Percentiles rank a stretch among this genome's conserved stretches.
phyloP scores from a whole-genome alignment of 805 yeast species.

The Saturnispora diversa region DNA sequence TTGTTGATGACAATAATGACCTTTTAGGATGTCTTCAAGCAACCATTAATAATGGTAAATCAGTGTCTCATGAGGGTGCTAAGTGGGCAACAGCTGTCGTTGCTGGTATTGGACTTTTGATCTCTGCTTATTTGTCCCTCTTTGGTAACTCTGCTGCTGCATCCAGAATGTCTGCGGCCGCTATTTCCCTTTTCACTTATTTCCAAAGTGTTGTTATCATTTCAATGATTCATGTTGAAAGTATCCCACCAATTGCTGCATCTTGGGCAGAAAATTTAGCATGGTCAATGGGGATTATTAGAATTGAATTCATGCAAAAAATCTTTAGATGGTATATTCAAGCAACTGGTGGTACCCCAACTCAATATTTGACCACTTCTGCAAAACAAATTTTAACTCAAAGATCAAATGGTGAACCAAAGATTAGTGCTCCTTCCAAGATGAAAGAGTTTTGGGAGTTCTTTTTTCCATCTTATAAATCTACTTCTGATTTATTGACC shows the following conservation, averaged over 20 bases:
- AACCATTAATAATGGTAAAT: constrained; percentile 65
- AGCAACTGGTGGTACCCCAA: constrained; percentile 82
- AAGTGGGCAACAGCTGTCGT: constrained; percentile 92
- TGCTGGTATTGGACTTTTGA: constrained; percentile 78
- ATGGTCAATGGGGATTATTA: constrained; percentile 91
- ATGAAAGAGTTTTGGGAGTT: constrained; percentile 13
- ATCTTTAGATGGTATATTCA: constrained; percentile 80
- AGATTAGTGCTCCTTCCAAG: no score
- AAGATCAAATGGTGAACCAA: constrained; percentile 42
- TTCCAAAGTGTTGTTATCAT: constrained; percentile 84
- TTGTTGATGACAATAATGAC: constrained; percentile 31
- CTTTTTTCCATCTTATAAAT: constrained; percentile 17
- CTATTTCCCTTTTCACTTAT: constrained; percentile 74
- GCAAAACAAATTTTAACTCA: constrained; percentile 70
- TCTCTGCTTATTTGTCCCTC: constrained; percentile 74
- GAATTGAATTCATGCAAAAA: constrained; percentile 72
- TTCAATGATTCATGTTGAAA: constrained; percentile 75
- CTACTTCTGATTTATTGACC: background rate
- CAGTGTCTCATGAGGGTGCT: constrained; percentile 71
- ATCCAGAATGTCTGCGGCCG: constrained; percentile 79
- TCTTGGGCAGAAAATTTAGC: constrained; percentile 89
- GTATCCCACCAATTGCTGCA: constrained; percentile 85
- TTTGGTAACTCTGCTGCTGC: constrained; percentile 88
- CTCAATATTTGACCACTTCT: constrained; percentile 53
- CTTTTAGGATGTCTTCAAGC: constrained; percentile 69